These are phyloP conservation scores for Ophiognomonia clavigignenti-juglandacearum DNA, from an alignment of 2,329 filamentous ascomycete genomes.

Conservation along the genomic window DNA sequence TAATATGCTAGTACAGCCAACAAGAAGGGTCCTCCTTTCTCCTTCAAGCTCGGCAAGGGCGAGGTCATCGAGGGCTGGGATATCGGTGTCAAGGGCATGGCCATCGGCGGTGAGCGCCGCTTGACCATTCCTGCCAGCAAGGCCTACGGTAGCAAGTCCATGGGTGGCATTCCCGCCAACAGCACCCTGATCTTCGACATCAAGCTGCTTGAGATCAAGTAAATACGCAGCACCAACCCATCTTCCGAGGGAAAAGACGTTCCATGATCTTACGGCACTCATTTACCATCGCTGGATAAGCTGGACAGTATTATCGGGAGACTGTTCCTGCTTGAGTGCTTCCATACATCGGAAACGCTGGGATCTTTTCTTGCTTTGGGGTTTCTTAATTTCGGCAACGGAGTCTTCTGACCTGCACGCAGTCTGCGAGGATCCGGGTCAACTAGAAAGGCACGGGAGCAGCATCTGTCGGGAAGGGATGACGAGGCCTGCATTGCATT, in stretches of 20 bases:
- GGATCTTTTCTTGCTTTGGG: slow-evolving; percentile 11
- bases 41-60: slow-evolving; percentile 88
- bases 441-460: slow-evolving; percentile 27
- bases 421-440: slow-evolving; percentile 36
- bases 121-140: slow-evolving; percentile 82
- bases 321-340: neutral
- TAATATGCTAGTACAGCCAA: slow-evolving; percentile 58
- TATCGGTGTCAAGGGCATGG: slow-evolving; percentile 87
- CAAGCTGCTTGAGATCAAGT: slow-evolving; percentile 81
- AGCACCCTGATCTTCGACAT: slow-evolving; percentile 89
- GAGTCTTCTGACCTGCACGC: slow-evolving; percentile 44
- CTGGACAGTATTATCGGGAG: neutral
- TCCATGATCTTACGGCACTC: neutral
- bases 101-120: slow-evolving; percentile 87
- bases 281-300: neutral
- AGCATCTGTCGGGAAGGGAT: slow-evolving; percentile 39
- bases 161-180: slow-evolving; percentile 86
- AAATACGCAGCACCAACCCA: slow-evolving; percentile 27
- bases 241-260: no score
- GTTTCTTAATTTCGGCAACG: slow-evolving; percentile 25
- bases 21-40: slow-evolving; percentile 98
- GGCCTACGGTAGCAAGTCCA: slow-evolving; percentile 80
- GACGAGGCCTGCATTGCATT: slow-evolving; percentile 49
- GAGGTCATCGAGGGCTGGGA: slow-evolving; percentile 99
- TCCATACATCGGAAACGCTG: neutral